Conservation (phyloP, 768 basidiomycete genomes). For the Udeniomyces megalosporus region DNA sequence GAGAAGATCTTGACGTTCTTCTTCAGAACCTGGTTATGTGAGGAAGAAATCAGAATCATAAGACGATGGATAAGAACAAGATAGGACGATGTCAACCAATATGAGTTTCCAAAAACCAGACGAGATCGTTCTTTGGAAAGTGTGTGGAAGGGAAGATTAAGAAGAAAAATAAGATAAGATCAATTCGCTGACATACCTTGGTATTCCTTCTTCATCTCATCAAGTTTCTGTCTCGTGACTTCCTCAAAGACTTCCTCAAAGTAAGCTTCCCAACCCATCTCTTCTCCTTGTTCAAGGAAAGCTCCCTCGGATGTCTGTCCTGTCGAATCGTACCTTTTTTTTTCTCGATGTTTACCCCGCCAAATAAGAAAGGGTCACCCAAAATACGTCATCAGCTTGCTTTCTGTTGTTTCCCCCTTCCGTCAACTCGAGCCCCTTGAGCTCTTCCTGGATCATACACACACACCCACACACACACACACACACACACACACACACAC, state of each 20-base stretch:
- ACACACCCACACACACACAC: not conserved
- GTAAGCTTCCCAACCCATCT: conserved; percentile 88
- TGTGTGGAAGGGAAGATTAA: not conserved
- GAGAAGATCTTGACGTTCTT: conserved; percentile 68
- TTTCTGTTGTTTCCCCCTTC: no score
- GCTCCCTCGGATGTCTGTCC: conserved; percentile 72
- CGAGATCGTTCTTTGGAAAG: not conserved
- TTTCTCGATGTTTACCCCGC: not conserved
- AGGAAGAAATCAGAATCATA: not conserved
- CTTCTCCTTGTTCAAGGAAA: conserved; percentile 41
- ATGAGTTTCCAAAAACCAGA: not conserved
- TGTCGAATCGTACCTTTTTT: conserved; percentile 51
- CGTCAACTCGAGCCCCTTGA: no score
- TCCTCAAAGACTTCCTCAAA: conserved; percentile 78
- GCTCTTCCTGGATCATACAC: no score
- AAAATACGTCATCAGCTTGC: not conserved
- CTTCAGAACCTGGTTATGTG: conserved; percentile 60
- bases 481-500: not conserved
- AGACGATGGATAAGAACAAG: conserved; percentile 2
- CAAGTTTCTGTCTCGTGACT: conserved; percentile 68
- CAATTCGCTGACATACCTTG: conserved; percentile 45
- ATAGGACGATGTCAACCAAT: not conserved
- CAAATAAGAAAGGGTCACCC: not conserved
- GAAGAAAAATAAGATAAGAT: not conserved
- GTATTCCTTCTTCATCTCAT: conserved; percentile 86